Percentiles rank a stretch among this genome's conserved stretches.
These are phyloP conservation scores for Stevia rebaudiana DNA, from an alignment of 140 eudicot species.

Conservation along the genomic window DNA sequence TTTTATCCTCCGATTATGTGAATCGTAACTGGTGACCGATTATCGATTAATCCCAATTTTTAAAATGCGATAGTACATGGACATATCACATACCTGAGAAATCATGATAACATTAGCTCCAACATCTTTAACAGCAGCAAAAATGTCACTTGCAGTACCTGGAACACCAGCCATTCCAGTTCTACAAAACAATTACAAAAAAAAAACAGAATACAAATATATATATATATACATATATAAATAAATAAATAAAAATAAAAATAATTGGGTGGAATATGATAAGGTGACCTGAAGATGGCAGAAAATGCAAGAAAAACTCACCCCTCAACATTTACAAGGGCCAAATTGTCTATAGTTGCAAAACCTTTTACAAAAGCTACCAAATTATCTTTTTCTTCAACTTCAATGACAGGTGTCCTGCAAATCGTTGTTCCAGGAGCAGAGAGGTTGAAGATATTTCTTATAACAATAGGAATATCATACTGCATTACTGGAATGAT, in stretches of 20 bases:
- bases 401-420: constrained; percentile 38
- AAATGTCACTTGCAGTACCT: constrained; percentile 96
- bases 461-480: constrained; percentile 92
- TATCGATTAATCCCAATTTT: too few species aligned
- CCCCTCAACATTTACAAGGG: constrained; percentile 99
- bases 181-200: constrained; percentile 31
- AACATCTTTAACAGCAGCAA: constrained; percentile 86
- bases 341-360: constrained; percentile 95
- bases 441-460: constrained; percentile 90
- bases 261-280: background rate
- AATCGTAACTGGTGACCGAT: too few species aligned
- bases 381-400: constrained; percentile 41
- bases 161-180: constrained; percentile 99
- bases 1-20: too few species aligned
- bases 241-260: too few species aligned
- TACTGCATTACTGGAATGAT: constrained; percentile 95
- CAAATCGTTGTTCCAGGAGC: constrained; percentile 96
- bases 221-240: too few species aligned
- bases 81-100: constrained; percentile 87
- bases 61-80: too few species aligned
- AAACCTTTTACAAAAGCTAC: constrained; percentile 86
- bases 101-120: constrained; percentile 98
- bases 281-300: constrained; percentile 3
- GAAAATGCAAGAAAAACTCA: constrained; percentile 32
- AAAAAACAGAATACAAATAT: too few species aligned